A percentile compares a stretch with the other conserved stretches of the same genome.
phyloP scores from a whole-genome alignment of 805 yeast species.

The Tetrapisispora phaffii region DNA sequence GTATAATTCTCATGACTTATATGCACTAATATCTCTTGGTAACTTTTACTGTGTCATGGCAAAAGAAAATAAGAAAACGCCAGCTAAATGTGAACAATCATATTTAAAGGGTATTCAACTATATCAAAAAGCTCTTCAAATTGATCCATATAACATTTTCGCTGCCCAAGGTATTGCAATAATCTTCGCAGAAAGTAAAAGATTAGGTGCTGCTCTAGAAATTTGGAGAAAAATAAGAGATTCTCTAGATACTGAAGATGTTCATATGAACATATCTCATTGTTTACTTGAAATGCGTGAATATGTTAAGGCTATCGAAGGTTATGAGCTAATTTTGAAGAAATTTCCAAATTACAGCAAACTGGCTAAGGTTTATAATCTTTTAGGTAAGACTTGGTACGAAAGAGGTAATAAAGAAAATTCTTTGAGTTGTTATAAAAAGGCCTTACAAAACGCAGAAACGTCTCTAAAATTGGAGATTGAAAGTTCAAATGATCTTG shows the following conservation, averaged over 20 bases:
- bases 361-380: conserved; percentile 57
- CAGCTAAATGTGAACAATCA: conserved; percentile 50
- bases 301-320: conserved; percentile 77
- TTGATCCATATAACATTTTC: conserved; percentile 78
- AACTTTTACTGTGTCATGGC: conserved; percentile 79
- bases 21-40: conserved; percentile 83
- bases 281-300: conserved; percentile 75
- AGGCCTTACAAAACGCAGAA: conserved; percentile 53
- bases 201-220: conserved; percentile 67
- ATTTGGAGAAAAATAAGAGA: conserved; percentile 84
- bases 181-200: conserved; percentile 76
- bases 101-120: conserved; percentile 87
- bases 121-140: conserved; percentile 74
- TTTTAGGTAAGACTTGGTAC: conserved; percentile 84
- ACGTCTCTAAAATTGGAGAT: conserved; percentile 38
- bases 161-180: conserved; percentile 98
- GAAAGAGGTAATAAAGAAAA: conserved; percentile 63
- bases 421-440: conserved; percentile 47
- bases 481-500: conserved; percentile 5
- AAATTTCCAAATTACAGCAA: conserved; percentile 49
- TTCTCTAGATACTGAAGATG: conserved; percentile 73
- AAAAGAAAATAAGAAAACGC: conserved; percentile 48
- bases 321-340: conserved; percentile 69
- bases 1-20: conserved; percentile 77
- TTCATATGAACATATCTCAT: conserved; percentile 81